A percentile compares a stretch with the other conserved stretches of the same genome.
Conservation (phyloP, 2,329 filamentous ascomycete species). For the Colletotrichum musae region DNA sequence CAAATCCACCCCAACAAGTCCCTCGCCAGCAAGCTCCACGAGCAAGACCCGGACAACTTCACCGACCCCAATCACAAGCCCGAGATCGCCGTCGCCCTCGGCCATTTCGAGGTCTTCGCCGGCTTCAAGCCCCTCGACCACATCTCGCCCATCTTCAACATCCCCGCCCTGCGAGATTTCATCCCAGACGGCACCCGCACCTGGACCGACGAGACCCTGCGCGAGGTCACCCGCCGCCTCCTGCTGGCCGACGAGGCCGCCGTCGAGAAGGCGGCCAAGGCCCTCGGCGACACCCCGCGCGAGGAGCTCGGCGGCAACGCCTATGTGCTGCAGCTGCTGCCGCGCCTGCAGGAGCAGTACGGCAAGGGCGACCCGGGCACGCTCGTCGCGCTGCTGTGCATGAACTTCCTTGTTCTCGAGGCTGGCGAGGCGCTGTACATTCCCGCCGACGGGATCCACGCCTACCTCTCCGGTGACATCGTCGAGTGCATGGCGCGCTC, state of each 20-base stretch:
- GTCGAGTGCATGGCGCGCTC: slow-evolving; percentile 85
- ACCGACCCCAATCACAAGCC: slow-evolving; percentile 84
- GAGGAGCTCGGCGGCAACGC: slow-evolving; percentile 63
- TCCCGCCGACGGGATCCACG: slow-evolving; percentile 81
- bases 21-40: slow-evolving; percentile 75
- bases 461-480: slow-evolving; percentile 80
- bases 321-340: slow-evolving; percentile 76
- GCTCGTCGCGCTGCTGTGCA: slow-evolving; percentile 78
- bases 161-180: slow-evolving; percentile 69
- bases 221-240: slow-evolving; percentile 67
- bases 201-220: slow-evolving; percentile 72
- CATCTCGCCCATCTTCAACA: slow-evolving; percentile 71
- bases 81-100: slow-evolving; percentile 81
- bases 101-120: slow-evolving; percentile 81
- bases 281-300: slow-evolving; percentile 63
- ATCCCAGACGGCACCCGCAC: slow-evolving; percentile 58
- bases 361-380: slow-evolving; percentile 74
- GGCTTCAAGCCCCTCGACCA: slow-evolving; percentile 78
- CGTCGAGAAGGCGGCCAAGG: slow-evolving; percentile 67
- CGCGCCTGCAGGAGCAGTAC: slow-evolving; percentile 76
- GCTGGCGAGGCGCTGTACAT: slow-evolving; percentile 79
- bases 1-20: slow-evolving; percentile 82
- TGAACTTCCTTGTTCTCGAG: slow-evolving; percentile 80
- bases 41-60: slow-evolving; percentile 75
- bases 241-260: slow-evolving; percentile 67